Percentiles rank a stretch among this genome's conserved stretches.
Evolutionary conservation across 768 basidiomycete species (phyloP).

Genomic region (Leccinum disarticulatum): DNA sequence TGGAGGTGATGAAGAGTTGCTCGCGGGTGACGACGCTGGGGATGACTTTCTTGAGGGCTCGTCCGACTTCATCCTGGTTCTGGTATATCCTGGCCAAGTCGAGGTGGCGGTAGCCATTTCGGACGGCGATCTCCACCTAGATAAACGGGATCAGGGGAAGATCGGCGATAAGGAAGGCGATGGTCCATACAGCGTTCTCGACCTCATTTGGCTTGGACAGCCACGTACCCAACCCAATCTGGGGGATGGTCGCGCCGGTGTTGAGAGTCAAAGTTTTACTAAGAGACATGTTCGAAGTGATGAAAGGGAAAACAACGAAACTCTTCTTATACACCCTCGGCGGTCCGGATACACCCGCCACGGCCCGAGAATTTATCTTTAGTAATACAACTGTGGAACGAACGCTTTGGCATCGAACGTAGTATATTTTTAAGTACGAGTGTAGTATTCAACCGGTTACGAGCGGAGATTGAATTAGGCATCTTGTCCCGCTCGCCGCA

Average conservation of each 20-base stretch:
- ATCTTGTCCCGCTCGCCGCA: conserved; percentile 34
- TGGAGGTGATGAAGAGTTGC: conserved; percentile 79
- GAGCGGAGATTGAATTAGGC: conserved; percentile 30
- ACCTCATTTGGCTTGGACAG: conserved; percentile 74
- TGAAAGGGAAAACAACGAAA: no score
- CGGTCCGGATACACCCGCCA: conserved; percentile 11
- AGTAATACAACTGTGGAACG: no score
- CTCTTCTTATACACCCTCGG: not conserved
- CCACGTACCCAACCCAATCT: conserved; percentile 86
- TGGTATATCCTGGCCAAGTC: conserved; percentile 79
- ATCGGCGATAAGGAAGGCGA: not conserved
- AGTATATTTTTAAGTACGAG: not conserved
- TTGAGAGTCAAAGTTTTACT: conserved; percentile 40
- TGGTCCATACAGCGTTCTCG: conserved; percentile 57
- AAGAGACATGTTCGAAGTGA: conserved; percentile 39
- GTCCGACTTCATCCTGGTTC: conserved; percentile 78
- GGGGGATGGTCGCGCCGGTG: conserved; percentile 58
- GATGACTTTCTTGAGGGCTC: conserved; percentile 74
- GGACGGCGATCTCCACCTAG: conserved; percentile 74
- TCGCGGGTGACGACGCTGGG: conserved; percentile 76
- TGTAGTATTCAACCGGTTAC: conserved; percentile 6
- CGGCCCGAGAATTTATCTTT: conserved; percentile 4
- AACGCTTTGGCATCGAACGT: not conserved
- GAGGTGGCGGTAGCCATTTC: conserved; percentile 79
- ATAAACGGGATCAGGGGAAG: not conserved